Evolutionary conservation across 108 stramenopile genomes (phyloP).

Genomic region (Pinguiococcus pyrenoidosus): DNA sequence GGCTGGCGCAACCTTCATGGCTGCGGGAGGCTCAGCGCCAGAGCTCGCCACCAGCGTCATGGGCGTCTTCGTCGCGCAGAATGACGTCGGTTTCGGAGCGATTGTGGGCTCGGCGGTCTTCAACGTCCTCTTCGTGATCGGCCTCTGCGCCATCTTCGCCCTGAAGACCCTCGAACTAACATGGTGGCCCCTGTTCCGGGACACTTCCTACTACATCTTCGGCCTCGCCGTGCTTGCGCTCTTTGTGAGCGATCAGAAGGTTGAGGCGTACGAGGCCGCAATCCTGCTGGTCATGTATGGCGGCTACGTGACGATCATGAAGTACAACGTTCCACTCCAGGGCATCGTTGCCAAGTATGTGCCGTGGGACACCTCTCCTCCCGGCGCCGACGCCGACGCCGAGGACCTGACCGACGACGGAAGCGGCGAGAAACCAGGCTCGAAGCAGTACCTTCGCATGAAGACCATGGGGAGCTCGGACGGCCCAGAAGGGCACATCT

Average conservation of each 20-base stretch:
- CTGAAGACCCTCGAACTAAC: constrained; percentile 16
- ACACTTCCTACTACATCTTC: constrained; percentile 27
- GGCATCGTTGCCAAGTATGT: too few relatives aligned
- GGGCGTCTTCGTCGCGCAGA: constrained; percentile 8
- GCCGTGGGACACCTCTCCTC: too few relatives aligned
- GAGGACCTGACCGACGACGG: too few relatives aligned
- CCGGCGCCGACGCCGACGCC: too few relatives aligned
- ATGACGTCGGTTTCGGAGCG: constrained; percentile 24
- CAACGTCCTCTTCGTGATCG: constrained; percentile 34
- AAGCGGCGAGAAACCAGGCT: too few relatives aligned
- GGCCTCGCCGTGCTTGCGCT: constrained; percentile 5
- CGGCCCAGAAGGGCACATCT: too few relatives aligned
- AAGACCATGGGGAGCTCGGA: too few relatives aligned
- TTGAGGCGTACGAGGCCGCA: constrained; percentile 13
- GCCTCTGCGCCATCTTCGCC: constrained; percentile 15
- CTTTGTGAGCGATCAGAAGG: constrained; percentile 8
- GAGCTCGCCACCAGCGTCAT: constrained; percentile 26
- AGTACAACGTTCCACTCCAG: constrained; percentile 16
- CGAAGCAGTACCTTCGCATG: too few relatives aligned
- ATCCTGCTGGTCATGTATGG: constrained; percentile 14
- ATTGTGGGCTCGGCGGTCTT: constrained; percentile 32
- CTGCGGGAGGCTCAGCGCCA: constrained; percentile 30
- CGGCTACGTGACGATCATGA: constrained; percentile 25
- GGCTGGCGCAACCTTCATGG: constrained; percentile 34
- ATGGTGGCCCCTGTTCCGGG: constrained; percentile 33